phyloP scores from a whole-genome alignment of 441 rosid genomes.

The Pelargonium australe region DNA sequence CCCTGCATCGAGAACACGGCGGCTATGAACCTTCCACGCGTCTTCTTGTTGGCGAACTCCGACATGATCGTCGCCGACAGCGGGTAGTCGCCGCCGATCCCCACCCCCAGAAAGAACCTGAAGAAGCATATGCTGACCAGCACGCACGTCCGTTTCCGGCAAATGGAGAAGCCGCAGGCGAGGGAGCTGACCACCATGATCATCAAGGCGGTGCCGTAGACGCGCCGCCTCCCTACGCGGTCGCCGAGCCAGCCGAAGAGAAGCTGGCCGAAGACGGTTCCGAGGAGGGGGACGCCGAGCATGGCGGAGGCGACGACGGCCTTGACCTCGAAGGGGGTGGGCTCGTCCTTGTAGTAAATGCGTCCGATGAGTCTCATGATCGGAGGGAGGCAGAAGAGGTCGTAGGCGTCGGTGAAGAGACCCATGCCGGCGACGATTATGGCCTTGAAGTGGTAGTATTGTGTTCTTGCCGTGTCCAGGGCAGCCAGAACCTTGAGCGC shows the following conservation, averaged over 20 bases:
- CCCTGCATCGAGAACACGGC: conserved; percentile 75
- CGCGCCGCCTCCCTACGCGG: conserved; percentile 43
- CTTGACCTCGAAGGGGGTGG: conserved; percentile 12
- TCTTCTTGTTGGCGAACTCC: conserved; percentile 65
- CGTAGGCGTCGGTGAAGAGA: conserved; percentile 72
- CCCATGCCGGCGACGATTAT: conserved; percentile 82
- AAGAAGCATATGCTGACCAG: conserved; percentile 39
- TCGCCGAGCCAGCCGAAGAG: conserved; percentile 66
- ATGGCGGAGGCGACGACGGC: conserved; percentile 26
- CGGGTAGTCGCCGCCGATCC: conserved; percentile 71
- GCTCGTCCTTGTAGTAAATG: conserved; percentile 38
- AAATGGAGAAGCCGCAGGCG: conserved; percentile 61
- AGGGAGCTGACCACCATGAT: conserved; percentile 53
- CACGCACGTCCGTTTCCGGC: conserved; percentile 39
- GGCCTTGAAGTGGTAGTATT: conserved; percentile 72
- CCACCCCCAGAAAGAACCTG: conserved; percentile 49
- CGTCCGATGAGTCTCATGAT: conserved; percentile 42
- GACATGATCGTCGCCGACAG: conserved; percentile 73
- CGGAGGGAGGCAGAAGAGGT: conserved; percentile 68
- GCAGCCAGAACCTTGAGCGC: conserved; percentile 50
- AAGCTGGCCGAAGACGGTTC: conserved; percentile 53
- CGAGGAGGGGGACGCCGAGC: conserved; percentile 41
- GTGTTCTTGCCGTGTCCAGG: conserved; percentile 54
- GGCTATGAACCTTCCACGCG: conserved; percentile 59
- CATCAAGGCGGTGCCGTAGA: conserved; percentile 54